Evolutionary conservation across 2,329 filamentous ascomycete genomes (phyloP), one percentile per base, ranked within the genome.

Genomic region (Volutella citrinella): DNA sequence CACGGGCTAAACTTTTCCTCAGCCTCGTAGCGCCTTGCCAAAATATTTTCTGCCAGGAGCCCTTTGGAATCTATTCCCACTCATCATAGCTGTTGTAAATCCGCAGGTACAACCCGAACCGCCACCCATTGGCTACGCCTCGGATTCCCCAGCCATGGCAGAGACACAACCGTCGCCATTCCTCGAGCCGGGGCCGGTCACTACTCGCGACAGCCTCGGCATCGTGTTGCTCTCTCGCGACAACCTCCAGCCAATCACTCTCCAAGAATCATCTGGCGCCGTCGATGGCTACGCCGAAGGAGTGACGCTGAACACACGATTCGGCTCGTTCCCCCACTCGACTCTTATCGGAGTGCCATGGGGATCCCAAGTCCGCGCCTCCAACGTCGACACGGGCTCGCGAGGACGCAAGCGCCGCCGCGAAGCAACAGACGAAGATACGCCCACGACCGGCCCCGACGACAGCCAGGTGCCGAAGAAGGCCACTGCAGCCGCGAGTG

Each of bases 341-440:
- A 90, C 86, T 0, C 65, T 91, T 27, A 74, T 95, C 35, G 72
- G 79, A 6, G 70, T 89, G 34, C 84, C 87, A 25, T 97, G 91
- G 91, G 93, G 93, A 18, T 88, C 86, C 7, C 93, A 97, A 59
- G 82, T 97, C 15, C 76, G 87, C 28, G 93, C 93, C 7, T 95
- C 89, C 3, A 79, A 83, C 19, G 89, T 96, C 36, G 87, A 96
- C 54, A 96, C 90, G 0, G 89, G 90, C 10, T 93, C 88, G n/a
- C 74, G 89, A 50, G 88, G 88, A 20, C 76, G 84, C 32, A 84
- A 82, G 61, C 70, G 76, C 34, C 81, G 81, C 57, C 60, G 68
- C 12, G 66, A 68, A 33, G 60, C 55, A 6, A 58, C 58, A 16
- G 66, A 63, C 25, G 73, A 76, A 41, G 69, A 69, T 54, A 62